phyloP scores from a whole-genome alignment of 345 rosid genomes.

The Durio zibethinus region DNA sequence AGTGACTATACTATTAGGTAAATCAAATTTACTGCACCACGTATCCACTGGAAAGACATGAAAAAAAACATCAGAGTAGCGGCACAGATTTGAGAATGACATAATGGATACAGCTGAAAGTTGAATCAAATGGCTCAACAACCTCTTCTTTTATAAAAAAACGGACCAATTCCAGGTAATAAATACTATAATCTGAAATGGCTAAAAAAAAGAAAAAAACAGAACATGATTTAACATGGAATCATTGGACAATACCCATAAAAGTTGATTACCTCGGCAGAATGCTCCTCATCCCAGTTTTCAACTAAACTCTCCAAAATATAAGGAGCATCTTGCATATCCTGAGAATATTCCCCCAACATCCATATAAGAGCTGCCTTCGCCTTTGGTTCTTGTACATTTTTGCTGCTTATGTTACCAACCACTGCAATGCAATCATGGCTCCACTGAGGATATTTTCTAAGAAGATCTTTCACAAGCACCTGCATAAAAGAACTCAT shows the following conservation, averaged over 20 bases:
- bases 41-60: not conserved
- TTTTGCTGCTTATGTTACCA: slow-evolving; percentile 91
- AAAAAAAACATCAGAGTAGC: not conserved
- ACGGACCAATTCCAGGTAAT: not conserved
- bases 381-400: slow-evolving; percentile 92
- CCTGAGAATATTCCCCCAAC: slow-evolving; percentile 98
- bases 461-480: slow-evolving; percentile 91
- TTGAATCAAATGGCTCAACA: slow-evolving; percentile 1
- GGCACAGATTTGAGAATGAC: not conserved
- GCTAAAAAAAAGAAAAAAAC: not conserved
- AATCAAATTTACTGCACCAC: not conserved
- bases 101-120: not conserved
- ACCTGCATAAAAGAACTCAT: slow-evolving; percentile 49
- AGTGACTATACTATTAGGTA: not conserved
- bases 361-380: slow-evolving; percentile 99
- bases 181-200: slow-evolving; percentile 2
- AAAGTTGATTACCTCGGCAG: slow-evolving; percentile 64
- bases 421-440: slow-evolving; percentile 99
- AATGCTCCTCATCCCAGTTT: slow-evolving; percentile 95
- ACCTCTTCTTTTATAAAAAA: not conserved
- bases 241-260: not conserved
- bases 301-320: slow-evolving; percentile 78
- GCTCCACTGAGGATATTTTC: slow-evolving; percentile 99
- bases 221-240: not conserved
- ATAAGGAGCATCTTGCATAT: slow-evolving; percentile 96